Conservation (phyloP, 192 early-diverging fungal genomes). For the Dispira simplex region DNA sequence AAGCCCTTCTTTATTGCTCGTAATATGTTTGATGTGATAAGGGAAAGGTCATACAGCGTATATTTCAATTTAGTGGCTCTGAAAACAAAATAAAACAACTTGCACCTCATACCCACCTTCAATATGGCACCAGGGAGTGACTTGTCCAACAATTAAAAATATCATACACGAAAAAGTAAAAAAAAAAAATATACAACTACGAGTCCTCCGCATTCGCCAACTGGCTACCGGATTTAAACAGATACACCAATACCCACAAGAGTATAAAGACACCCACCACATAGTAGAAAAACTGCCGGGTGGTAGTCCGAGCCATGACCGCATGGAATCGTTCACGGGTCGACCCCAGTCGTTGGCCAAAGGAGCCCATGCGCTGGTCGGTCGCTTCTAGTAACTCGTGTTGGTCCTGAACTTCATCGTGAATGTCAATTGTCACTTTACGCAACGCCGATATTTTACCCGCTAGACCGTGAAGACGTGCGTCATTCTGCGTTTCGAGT, state of each 20-base stretch:
- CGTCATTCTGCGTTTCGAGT: constrained; percentile 8
- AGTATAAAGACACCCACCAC: neutral
- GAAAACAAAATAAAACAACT: too few species aligned
- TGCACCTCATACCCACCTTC: too few species aligned
- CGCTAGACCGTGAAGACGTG: neutral
- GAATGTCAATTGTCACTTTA: constrained; percentile 8
- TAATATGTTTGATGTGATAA: too few species aligned
- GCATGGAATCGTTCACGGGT: constrained; percentile 3
- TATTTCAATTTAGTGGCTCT: too few species aligned
- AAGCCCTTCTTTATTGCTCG: too few species aligned
- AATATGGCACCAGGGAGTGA: too few species aligned
- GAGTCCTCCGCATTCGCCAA: too few species aligned
- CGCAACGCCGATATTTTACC: constrained; percentile 7
- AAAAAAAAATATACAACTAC: too few species aligned
- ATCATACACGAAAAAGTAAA: too few species aligned
- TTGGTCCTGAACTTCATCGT: constrained; percentile 5
- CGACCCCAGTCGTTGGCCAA: neutral
- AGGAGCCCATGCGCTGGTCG: neutral
- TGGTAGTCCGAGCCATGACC: constrained; percentile 2
- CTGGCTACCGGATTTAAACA: neutral
- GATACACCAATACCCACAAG: constrained; percentile 3
- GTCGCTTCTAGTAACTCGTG: neutral
- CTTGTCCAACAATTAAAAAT: too few species aligned
- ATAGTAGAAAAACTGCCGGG: constrained; percentile 1
- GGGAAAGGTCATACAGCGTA: too few species aligned